A percentile compares a stretch with the other conserved stretches of the same genome.
Evolutionary conservation across 805 yeast species (phyloP).

Genomic region (Candida nitratophila): DNA sequence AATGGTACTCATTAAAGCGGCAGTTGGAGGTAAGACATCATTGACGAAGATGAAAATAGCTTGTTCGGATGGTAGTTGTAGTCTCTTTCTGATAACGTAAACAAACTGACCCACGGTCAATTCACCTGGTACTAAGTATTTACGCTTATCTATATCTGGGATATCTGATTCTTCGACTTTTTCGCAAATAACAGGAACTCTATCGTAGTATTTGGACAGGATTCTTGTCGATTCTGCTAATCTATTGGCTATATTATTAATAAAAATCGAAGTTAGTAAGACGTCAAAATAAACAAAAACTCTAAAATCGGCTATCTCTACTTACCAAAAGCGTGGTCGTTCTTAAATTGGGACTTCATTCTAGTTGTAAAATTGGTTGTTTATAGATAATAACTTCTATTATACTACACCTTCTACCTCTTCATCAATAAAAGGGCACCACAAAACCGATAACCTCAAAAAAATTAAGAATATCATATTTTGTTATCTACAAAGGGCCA

Average conservation of each 20-base stretch:
- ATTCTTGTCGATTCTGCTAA: constrained; percentile 92
- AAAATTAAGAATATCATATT: too few species aligned
- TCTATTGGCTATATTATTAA: constrained; percentile 60
- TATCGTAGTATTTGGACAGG: constrained; percentile 78
- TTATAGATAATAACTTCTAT: too few species aligned
- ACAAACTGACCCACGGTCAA: constrained; percentile 97
- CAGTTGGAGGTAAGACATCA: constrained; percentile 96
- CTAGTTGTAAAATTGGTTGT: neutral
- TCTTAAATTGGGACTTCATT: constrained; percentile 91
- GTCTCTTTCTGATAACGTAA: constrained; percentile 93
- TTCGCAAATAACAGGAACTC: constrained; percentile 97
- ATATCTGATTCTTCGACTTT: constrained; percentile 95
- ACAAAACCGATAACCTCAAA: too few species aligned
- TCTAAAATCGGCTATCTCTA: constrained; percentile 10
- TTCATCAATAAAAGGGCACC: neutral
- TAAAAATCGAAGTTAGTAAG: neutral
- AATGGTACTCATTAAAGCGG: constrained; percentile 90
- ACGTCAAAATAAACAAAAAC: too few species aligned
- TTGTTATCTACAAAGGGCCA: neutral
- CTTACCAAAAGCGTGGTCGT: constrained; percentile 91
- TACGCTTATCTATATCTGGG: constrained; percentile 94
- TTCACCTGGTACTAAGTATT: constrained; percentile 93
- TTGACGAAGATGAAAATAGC: constrained; percentile 96
- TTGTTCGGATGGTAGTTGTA: constrained; percentile 92
- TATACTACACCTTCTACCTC: neutral